Evolutionary conservation across 2,329 filamentous ascomycete species (phyloP).

Genomic region (Tolypocladium pustulatum): DNA sequence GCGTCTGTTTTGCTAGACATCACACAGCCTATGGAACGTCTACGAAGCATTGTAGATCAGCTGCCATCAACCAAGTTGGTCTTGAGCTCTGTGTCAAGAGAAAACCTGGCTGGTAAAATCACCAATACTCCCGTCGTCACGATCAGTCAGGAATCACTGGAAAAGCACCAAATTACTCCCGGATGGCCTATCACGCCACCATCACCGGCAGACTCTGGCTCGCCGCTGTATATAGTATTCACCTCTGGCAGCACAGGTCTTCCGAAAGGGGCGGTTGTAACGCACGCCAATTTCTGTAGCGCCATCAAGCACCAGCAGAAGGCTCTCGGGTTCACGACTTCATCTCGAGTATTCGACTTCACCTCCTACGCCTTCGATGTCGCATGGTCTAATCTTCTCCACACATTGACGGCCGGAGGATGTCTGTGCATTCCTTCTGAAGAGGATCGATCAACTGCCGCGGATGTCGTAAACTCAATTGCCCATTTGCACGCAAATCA

Average conservation of each 20-base stretch:
- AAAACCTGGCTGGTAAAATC: not conserved
- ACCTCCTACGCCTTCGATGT: slow-evolving; percentile 3
- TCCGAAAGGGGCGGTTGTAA: slow-evolving; percentile 2
- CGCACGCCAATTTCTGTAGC: not conserved
- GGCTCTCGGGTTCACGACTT: not conserved
- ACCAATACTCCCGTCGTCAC: not conserved
- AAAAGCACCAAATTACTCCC: not conserved
- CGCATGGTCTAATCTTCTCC: not conserved
- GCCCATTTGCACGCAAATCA: not conserved
- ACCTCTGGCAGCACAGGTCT: slow-evolving; percentile 5
- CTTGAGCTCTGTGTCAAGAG: slow-evolving; percentile 9
- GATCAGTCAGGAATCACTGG: not conserved
- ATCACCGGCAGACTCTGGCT: not conserved
- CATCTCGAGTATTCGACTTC: slow-evolving; percentile 2
- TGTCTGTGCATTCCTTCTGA: slow-evolving; percentile 2
- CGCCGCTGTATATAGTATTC: not conserved
- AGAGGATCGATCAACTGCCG: not conserved
- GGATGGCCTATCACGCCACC: not conserved
- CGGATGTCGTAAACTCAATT: not conserved
- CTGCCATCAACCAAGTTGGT: not conserved
- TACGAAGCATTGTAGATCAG: slow-evolving; percentile 1
- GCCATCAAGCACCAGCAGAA: not conserved
- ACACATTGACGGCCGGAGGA: slow-evolving; percentile 1
- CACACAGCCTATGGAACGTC: slow-evolving; percentile 3
- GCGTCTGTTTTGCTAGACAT: slow-evolving; percentile 6